Evolutionary conservation across 148 eudicot genomes (phyloP).

Genomic region (Spergularia bocconei): DNA sequence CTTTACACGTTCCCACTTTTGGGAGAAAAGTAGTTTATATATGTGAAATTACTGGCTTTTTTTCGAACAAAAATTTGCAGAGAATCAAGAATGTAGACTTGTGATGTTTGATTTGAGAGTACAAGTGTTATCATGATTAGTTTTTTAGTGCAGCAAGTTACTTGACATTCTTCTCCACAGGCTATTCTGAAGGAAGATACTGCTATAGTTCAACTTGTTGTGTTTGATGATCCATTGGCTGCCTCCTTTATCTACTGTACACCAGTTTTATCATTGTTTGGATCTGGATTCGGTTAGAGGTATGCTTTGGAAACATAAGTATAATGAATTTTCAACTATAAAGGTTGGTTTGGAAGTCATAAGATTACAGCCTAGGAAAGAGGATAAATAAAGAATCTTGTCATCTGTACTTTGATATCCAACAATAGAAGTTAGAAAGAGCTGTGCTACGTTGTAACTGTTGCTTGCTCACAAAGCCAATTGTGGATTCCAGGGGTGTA

Average conservation of each 20-base stretch:
- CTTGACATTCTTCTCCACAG: constrained; percentile 91
- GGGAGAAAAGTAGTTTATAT: not conserved
- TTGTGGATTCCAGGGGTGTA: constrained; percentile 21
- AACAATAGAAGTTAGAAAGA: constrained; percentile 5
- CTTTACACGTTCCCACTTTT: not conserved
- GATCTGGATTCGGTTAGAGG: constrained; percentile 96
- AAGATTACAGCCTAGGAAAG: constrained; percentile 28
- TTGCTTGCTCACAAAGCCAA: constrained; percentile 26
- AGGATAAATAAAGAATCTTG: constrained; percentile 13
- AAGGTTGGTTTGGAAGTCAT: constrained; percentile 62
- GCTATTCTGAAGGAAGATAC: constrained; percentile 88
- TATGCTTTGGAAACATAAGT: constrained; percentile 86
- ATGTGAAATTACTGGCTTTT: constrained; percentile 15
- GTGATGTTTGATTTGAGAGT: constrained; percentile 28
- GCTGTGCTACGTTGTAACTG: constrained; percentile 23
- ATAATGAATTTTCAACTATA: constrained; percentile 45
- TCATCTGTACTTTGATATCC: constrained; percentile 9
- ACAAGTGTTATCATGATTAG: constrained; percentile 46
- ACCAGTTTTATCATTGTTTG: constrained; percentile 92
- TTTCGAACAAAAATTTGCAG: constrained; percentile 5
- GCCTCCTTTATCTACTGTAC: constrained; percentile 91
- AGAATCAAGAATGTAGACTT: constrained; percentile 27
- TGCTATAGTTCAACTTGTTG: constrained; percentile 86
- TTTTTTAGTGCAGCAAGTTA: constrained; percentile 69
- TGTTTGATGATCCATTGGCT: constrained; percentile 87